Evolutionary conservation across 495 filamentous ascomycete genomes (phyloP).

Genomic region (Aspergillus homomorphus): DNA sequence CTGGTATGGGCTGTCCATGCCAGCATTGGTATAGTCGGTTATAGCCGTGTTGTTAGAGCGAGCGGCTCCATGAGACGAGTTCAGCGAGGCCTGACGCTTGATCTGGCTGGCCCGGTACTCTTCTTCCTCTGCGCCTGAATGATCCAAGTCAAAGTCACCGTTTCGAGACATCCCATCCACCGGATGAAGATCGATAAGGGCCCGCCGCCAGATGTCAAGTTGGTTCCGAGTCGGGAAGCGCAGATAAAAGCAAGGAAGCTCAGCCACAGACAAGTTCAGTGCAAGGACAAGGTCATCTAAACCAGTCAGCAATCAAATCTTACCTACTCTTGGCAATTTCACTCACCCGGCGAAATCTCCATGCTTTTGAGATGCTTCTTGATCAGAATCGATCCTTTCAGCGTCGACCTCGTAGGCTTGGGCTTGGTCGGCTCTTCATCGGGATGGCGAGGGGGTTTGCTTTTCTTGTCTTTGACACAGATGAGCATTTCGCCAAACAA

Average conservation of each 20-base stretch:
- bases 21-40: slow-evolving; percentile 65
- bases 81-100: slow-evolving; percentile 81
- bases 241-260: slow-evolving; percentile 96
- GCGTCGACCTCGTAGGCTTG: slow-evolving; percentile 73
- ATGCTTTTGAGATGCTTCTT: slow-evolving; percentile 97
- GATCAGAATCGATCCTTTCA: slow-evolving; percentile 98
- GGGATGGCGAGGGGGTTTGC: slow-evolving; percentile 50
- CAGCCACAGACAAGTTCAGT: slow-evolving; percentile 84
- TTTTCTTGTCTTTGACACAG: slow-evolving; percentile 96
- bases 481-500: slow-evolving; percentile 99
- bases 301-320: slow-evolving; percentile 10
- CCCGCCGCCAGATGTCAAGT: slow-evolving; percentile 87
- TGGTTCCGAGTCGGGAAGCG: slow-evolving; percentile 83
- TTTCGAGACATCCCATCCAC: slow-evolving; percentile 56
- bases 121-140: slow-evolving; percentile 85
- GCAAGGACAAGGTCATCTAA: slow-evolving; percentile 82
- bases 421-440: slow-evolving; percentile 53
- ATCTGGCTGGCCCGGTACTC: slow-evolving; percentile 72
- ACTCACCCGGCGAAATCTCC: slow-evolving; percentile 58
- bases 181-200: slow-evolving; percentile 78
- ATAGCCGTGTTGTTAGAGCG: slow-evolving; percentile 47
- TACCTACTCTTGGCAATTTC: background rate
- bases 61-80: slow-evolving; percentile 74
- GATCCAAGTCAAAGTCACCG: slow-evolving; percentile 74
- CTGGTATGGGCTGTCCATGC: slow-evolving; percentile 49